These are phyloP conservation scores for Ganoderma meredithae DNA, from an alignment of 1,284 basidiomycete species.

Conservation along the genomic window DNA sequence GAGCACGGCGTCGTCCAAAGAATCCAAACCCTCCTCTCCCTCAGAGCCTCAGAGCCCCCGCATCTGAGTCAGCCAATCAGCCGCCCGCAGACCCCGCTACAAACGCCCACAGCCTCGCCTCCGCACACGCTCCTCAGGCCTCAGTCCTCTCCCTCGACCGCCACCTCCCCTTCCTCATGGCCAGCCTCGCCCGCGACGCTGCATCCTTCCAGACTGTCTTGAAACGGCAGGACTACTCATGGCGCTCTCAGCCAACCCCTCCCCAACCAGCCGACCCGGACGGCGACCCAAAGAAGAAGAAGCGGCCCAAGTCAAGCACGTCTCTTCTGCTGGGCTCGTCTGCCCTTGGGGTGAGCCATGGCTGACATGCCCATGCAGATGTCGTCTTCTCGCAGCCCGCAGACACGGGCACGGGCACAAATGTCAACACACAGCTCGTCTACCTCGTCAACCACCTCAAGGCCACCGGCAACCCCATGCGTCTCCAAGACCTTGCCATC, in stretches of 20 bases:
- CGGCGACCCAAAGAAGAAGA: slow-evolving; percentile 61
- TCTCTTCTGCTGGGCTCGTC: slow-evolving; percentile 36
- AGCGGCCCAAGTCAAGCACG: slow-evolving; percentile 70
- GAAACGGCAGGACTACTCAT: slow-evolving; percentile 72
- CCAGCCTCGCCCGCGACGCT: slow-evolving; percentile 67
- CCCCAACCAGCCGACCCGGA: slow-evolving; percentile 37
- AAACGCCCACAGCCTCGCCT: slow-evolving; percentile 29
- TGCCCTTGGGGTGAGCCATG: slow-evolving; percentile 33
- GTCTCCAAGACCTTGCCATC: slow-evolving; percentile 85
- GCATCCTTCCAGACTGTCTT: slow-evolving; percentile 71
- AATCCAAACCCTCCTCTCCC: not conserved
- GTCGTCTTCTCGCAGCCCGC: slow-evolving; percentile 87
- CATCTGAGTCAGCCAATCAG: slow-evolving; percentile 5
- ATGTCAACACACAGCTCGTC: slow-evolving; percentile 88
- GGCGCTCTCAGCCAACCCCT: slow-evolving; percentile 69
- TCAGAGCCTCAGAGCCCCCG: not conserved
- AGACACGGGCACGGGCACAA: slow-evolving; percentile 81
- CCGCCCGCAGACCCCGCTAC: slow-evolving; percentile 17
- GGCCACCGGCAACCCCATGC: slow-evolving; percentile 76
- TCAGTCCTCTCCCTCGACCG: slow-evolving; percentile 13
- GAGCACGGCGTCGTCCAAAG: slow-evolving; percentile 4
- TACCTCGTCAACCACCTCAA: slow-evolving; percentile 87
- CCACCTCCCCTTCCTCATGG: slow-evolving; percentile 51
- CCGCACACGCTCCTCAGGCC: too few relatives aligned
- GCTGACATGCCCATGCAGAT: slow-evolving; percentile 49